Evolutionary conservation across 2,329 filamentous ascomycete species (phyloP).

Genomic region (Delphinella strobiligena): DNA sequence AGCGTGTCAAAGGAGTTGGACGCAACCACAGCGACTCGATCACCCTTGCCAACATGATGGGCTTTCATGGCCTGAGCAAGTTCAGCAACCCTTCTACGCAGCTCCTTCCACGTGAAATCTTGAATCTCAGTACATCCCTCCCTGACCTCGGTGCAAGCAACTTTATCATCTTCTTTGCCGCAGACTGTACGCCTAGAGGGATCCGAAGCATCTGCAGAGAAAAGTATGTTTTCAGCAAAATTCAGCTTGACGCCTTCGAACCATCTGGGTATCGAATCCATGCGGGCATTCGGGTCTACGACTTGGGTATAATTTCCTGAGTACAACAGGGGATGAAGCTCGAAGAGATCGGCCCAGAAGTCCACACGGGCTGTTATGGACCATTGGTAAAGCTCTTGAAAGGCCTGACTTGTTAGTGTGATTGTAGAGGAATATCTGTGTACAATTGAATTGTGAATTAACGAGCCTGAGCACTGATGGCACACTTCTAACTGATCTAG

Average conservation of each 20-base stretch:
- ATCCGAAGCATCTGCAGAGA: conserved; percentile 33
- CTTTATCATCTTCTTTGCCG: conserved; percentile 57
- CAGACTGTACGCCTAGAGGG: conserved; percentile 36
- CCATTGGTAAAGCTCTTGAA: conserved; percentile 57
- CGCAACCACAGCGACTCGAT: conserved; percentile 63
- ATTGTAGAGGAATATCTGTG: neutral
- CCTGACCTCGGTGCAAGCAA: conserved; percentile 61
- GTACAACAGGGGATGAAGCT: conserved; percentile 49
- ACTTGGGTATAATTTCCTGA: conserved; percentile 39
- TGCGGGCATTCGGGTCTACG: conserved; percentile 57
- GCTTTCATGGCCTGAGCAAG: conserved; percentile 56
- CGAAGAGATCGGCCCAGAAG: conserved; percentile 57
- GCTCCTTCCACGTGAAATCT: conserved; percentile 53
- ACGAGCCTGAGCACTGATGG: neutral
- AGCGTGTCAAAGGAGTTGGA: conserved; percentile 66
- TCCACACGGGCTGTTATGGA: conserved; percentile 49
- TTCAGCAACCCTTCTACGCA: conserved; percentile 46
- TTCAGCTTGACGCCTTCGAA: conserved; percentile 64
- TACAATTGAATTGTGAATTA: too few relatives aligned
- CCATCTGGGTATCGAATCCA: conserved; percentile 64
- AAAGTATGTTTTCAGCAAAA: conserved; percentile 72
- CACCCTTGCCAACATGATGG: conserved; percentile 55
- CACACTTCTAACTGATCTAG: neutral
- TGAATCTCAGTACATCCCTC: conserved; percentile 46
- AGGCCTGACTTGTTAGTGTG: conserved; percentile 37